These are phyloP conservation scores for Hanseniaspora hatyaiensis DNA, from an alignment of 805 yeast species.

Conservation along the genomic window DNA sequence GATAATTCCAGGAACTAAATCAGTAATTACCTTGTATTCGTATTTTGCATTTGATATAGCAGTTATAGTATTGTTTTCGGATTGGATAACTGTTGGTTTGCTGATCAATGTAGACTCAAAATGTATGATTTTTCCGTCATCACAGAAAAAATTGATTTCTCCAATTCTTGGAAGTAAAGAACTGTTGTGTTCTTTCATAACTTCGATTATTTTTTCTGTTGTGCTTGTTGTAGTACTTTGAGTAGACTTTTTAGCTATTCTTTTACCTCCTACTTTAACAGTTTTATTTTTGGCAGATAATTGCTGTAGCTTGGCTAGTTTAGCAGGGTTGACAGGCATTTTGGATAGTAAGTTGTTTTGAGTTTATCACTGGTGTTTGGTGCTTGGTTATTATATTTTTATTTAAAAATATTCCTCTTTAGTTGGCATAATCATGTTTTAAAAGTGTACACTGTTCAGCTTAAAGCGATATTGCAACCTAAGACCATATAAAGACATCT, in stretches of 20 bases:
- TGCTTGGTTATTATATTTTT: not conserved
- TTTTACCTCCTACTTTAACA: conserved; percentile 65
- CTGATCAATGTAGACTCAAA: conserved; percentile 61
- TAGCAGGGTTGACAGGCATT: conserved; percentile 89
- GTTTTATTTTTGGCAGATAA: conserved; percentile 52
- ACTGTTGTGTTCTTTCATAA: conserved; percentile 1
- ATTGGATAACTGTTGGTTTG: conserved; percentile 8
- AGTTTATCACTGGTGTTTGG: not conserved
- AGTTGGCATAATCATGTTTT: too few species aligned
- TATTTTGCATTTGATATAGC: conserved; percentile 87
- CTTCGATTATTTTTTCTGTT: conserved; percentile 31
- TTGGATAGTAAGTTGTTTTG: too few species aligned
- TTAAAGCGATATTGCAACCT: too few species aligned
- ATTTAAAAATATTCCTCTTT: too few species aligned
- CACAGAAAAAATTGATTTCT: conserved; percentile 96
- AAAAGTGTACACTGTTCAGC: too few species aligned
- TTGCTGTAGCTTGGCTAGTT: conserved; percentile 83
- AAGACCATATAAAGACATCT: too few species aligned
- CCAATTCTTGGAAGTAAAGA: conserved; percentile 48
- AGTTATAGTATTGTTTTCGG: conserved; percentile 62
- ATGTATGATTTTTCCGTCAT: conserved; percentile 91
- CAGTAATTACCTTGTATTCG: conserved; percentile 84
- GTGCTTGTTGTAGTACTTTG: conserved; percentile 45
- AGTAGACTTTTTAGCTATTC: conserved; percentile 51
- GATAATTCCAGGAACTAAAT: conserved; percentile 84